Conservation (phyloP, 2,329 filamentous ascomycete genomes). For the Penicillium sumatraense region DNA sequence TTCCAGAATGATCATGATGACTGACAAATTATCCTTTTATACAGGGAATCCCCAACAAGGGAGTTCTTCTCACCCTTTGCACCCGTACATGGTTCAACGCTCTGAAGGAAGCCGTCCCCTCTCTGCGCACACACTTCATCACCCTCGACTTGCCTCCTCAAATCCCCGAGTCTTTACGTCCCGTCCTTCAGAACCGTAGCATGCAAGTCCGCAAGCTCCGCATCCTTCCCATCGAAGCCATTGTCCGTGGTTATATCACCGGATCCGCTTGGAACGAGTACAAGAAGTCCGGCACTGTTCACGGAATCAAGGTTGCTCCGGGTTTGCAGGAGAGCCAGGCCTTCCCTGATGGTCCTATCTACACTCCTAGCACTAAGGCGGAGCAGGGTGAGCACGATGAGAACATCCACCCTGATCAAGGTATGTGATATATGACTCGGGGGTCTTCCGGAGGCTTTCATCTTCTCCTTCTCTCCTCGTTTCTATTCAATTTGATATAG, state of each 20-base stretch:
- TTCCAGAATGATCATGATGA: not conserved
- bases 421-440: slow-evolving; percentile 38
- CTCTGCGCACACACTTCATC: slow-evolving; percentile 67
- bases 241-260: slow-evolving; percentile 89
- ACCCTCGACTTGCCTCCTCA: slow-evolving; percentile 59
- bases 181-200: slow-evolving; percentile 65
- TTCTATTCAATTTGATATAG: not conserved
- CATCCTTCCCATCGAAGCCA: slow-evolving; percentile 79
- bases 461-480: not conserved
- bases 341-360: slow-evolving; percentile 69
- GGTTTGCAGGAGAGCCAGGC: slow-evolving; percentile 73
- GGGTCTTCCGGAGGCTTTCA: not conserved
- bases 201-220: slow-evolving; percentile 78
- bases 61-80: slow-evolving; percentile 68
- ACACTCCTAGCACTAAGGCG: slow-evolving; percentile 85
- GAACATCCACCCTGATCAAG: slow-evolving; percentile 77
- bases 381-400: slow-evolving; percentile 78
- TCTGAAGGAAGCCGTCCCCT: slow-evolving; percentile 60
- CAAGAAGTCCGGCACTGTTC: slow-evolving; percentile 73
- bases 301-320: slow-evolving; percentile 71
- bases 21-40: slow-evolving; percentile 19
- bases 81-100: slow-evolving; percentile 71
- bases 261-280: slow-evolving; percentile 85
- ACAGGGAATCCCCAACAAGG: slow-evolving; percentile 71
- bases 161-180: slow-evolving; percentile 54